Base-by-base conservation (phyloP, 129 eudicot genomes). In the Pittosporum tobira region DNA sequence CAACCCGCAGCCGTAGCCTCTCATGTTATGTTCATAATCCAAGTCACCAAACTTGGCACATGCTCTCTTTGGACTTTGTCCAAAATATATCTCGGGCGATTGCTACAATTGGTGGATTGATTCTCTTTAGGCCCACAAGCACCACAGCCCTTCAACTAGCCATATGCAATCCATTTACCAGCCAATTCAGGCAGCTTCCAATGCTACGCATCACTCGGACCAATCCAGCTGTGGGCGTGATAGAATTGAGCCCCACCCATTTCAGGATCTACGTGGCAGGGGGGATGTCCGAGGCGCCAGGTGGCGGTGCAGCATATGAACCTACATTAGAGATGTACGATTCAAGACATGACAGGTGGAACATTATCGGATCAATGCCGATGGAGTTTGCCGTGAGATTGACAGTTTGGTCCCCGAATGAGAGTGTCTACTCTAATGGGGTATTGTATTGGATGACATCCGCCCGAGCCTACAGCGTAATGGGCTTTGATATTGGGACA, bases 401-500 rank as follows among this genome's bases (percentile, higher is more conserved):
- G 22, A 83, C 94, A 0, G 88, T 83, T 19, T 87, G 96, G 96
- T 83, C 85, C 38, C 94, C 86, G 3, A 80, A 78, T 45, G 96
- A 77, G 68, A 76, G 94, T 58, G 94, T 80, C 20, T 71, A 43
- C 59, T 67, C 77, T 4, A 66, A 46, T 36, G 86, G 85, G 64
- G 60, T 73, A 25, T 58, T 87, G 2, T 83, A 87, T 16, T 80
- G 94, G 96, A 80, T 83, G 64, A 87, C 96, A 19, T 83, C 88
- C 0, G 88, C 96, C 11, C 66, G 85, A 22, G 77, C 88, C 22
- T 83, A 87, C 24, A 80, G 88, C 27, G 66, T 87, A 31, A 83
- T 83, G 96, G 83, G 94, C 8, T 80, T 77, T 16, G 81, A 87
- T 6, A 73, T 83, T 36, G 50, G 48, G 10, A 38, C 72, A 2